A percentile compares a stretch with the other conserved stretches of the same genome.
These are phyloP conservation scores for Boletus rubescentipes DNA, from an alignment of 768 basidiomycete species.

Conservation along the genomic window DNA sequence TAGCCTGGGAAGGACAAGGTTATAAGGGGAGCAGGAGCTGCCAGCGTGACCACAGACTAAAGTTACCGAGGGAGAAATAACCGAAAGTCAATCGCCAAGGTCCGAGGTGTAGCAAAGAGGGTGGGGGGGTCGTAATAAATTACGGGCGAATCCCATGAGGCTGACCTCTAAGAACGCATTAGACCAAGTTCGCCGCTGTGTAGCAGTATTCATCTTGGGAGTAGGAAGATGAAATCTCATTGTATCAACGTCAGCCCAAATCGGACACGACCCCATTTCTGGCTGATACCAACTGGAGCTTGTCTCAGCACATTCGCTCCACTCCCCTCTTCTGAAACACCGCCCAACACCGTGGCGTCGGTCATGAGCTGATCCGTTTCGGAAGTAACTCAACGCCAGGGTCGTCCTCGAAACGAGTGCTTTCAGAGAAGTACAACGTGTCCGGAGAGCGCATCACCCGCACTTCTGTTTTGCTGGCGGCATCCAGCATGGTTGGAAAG, in stretches of 20 bases:
- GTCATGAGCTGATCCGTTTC: neutral
- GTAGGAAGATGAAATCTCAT: neutral
- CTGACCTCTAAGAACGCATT: conserved; percentile 3
- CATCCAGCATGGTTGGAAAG: too few species aligned
- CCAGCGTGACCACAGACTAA: conserved; percentile 10
- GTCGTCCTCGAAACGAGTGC: too few species aligned
- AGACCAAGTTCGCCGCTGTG: neutral
- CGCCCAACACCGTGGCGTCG: too few species aligned
- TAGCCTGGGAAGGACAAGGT: neutral
- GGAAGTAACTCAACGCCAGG: neutral
- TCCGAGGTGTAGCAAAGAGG: neutral
- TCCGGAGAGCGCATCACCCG: too few species aligned
- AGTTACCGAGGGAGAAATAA: conserved; percentile 10
- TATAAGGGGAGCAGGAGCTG: conserved; percentile 5
- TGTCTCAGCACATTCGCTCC: neutral
- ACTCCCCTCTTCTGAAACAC: too few species aligned
- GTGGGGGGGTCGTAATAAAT: neutral
- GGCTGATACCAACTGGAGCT: neutral
- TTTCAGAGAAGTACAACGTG: too few species aligned
- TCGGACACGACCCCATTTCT: neutral
- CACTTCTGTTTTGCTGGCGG: neutral
- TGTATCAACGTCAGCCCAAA: neutral
- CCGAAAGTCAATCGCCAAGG: conserved; percentile 5
- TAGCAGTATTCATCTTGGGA: neutral
- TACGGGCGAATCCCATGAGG: conserved; percentile 21